Percentiles rank a stretch among this genome's conserved stretches.
Evolutionary conservation across 2,329 filamentous ascomycete species (phyloP).

Genomic region (Alternaria triticimaculans): DNA sequence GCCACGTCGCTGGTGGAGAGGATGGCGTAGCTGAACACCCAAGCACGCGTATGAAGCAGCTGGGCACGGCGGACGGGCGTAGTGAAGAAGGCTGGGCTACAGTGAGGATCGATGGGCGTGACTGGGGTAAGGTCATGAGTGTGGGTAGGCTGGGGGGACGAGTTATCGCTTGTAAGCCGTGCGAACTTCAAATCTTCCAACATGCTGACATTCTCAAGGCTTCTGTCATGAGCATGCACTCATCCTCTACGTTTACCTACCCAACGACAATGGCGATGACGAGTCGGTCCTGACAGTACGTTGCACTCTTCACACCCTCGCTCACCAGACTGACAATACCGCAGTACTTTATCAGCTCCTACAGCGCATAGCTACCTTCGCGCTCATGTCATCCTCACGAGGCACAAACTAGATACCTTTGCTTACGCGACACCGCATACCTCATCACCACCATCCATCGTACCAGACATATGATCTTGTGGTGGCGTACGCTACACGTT

Average conservation of each 20-base stretch:
- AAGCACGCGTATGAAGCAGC: constrained; percentile 74
- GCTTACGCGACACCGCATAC: neutral
- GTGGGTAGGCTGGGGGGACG: constrained; percentile 87
- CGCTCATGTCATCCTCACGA: neutral
- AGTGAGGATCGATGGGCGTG: constrained; percentile 88
- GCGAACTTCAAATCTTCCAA: neutral
- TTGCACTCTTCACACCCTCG: neutral
- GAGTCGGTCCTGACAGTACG: constrained; percentile 78
- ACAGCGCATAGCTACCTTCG: constrained; percentile 48
- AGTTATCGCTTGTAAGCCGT: constrained; percentile 81
- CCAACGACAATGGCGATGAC: constrained; percentile 71
- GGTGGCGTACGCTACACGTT: neutral
- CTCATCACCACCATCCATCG: neutral
- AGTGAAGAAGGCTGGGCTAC: constrained; percentile 86
- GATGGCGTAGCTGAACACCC: constrained; percentile 77
- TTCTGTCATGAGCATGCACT: constrained; percentile 81
- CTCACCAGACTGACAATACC: constrained; percentile 22
- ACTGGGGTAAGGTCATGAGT: constrained; percentile 94
- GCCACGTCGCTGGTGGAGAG: constrained; percentile 70
- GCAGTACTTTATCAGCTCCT: constrained; percentile 66
- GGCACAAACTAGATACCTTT: constrained; percentile 12
- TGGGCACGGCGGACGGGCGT: constrained; percentile 63
- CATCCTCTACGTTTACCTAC: constrained; percentile 82
- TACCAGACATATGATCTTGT: neutral
- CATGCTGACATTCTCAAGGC: constrained; percentile 47